Evolutionary conservation across 2,329 filamentous ascomycete species (phyloP).

Genomic region (Fusarium proliferatum): DNA sequence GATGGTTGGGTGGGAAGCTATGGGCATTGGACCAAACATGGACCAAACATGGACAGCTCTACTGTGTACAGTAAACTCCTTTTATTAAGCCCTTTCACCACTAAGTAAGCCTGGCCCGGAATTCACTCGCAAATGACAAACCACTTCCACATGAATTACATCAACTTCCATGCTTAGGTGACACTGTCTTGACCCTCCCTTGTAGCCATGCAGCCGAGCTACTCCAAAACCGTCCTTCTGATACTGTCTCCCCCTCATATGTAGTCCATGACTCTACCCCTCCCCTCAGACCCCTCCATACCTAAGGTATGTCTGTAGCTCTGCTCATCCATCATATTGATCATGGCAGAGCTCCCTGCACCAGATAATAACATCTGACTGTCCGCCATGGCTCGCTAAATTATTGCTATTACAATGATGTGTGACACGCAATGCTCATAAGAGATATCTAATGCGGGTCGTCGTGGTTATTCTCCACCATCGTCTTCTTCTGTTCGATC

Average conservation of each 20-base stretch:
- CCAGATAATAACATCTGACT: not conserved
- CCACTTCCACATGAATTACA: not conserved
- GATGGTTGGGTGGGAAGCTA: slow-evolving; percentile 13
- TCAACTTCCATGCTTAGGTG: not conserved
- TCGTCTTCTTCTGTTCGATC: slow-evolving; percentile 19
- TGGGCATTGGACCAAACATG: slow-evolving; percentile 12
- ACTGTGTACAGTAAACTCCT: not conserved
- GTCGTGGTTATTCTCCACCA: not conserved
- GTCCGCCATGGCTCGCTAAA: not conserved
- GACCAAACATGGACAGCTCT: slow-evolving; percentile 8
- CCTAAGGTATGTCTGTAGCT: not conserved
- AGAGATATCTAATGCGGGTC: not conserved
- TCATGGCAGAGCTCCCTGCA: not conserved
- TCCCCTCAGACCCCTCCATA: slow-evolving; percentile 8
- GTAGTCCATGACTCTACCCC: not conserved
- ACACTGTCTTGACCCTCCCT: slow-evolving; percentile 25
- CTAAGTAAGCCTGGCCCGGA: slow-evolving; percentile 1
- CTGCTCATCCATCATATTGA: not conserved
- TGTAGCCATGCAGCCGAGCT: slow-evolving; percentile 15
- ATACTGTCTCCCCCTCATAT: slow-evolving; percentile 18
- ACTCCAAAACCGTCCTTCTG: slow-evolving; percentile 21
- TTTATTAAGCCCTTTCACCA: not conserved
- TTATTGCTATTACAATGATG: not conserved
- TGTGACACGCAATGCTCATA: slow-evolving; percentile 1
- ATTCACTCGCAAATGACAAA: slow-evolving; percentile 28